Base-by-base conservation (phyloP, 2,329 filamentous ascomycete species). In the Penicillium fuscoglaucum region DNA sequence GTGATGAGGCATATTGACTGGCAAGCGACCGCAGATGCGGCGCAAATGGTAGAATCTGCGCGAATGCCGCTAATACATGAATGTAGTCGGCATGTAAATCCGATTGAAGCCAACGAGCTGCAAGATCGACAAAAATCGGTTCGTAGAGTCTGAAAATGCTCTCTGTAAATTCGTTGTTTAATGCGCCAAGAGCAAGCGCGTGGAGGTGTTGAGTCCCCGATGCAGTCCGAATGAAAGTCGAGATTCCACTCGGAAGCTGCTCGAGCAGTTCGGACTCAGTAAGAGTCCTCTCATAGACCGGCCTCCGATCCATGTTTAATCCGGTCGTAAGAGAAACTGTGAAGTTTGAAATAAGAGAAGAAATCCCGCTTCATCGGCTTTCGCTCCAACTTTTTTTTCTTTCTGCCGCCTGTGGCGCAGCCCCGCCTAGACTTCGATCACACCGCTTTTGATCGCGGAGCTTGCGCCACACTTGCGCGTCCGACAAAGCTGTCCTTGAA, bases 31-130 rank as follows among this genome's bases (percentile, higher is more conserved):
- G 86, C 44, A 98, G 81, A 71, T 93, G 86, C 51, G 91, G 90
- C 64, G 90, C 90, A 79, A 95, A 88, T 19, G 91, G 90, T 67
- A 97, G 74, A 62, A 96, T 82, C 69, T 90, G 84, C 60, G 90
- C 89, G 77, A 96, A 90, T 33, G 90, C 88, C 56, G 87, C 83
- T 62, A 93, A 82, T 52, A 88, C 71, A 59, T 70, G 70, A 58
- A 73, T 64, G 60, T 67, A 69, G 61, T 76, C 71, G 55, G 66
- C 59, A 50, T 72, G 64, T 48, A 68, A 62, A 62, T 77, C 69
- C 45, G 71, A 68, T 37, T 67, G 66, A 51, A 89, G 80, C 91
- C 91, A 96, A 79, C 89, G 82, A 61, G 91, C 89, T 75, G 89
- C 91, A 50, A 96, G 81, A 74, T 97, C 93, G 66, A 91, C 85